Base-by-base conservation (phyloP, 2,329 filamentous ascomycete species). In the Didymella sp. region DNA sequence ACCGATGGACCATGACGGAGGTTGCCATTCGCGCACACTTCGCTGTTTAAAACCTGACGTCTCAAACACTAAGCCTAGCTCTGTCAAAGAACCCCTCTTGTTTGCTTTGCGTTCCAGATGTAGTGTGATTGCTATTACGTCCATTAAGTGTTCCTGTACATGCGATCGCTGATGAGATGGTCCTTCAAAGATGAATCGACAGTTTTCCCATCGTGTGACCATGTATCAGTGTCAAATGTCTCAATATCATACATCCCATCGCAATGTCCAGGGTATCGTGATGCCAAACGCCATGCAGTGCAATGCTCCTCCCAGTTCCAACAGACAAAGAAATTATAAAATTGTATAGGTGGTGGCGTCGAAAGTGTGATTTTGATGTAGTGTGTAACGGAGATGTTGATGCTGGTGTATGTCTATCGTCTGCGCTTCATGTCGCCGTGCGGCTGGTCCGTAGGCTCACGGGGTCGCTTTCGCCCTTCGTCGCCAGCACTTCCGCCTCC, bases 61-160 rank as follows among this genome's bases (percentile, higher is more conserved):
- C 78, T 93, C 12, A 3, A 13, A 31, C 12, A n/a, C n/a, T n/a
- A n/a, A n/a, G n/a, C n/a, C n/a, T n/a, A 31, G 3, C 7, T 31
- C 13, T 3, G 8, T 31, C 12, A 6, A 11, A 11, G 12, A 31
- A 3, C 6, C n/a, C 6, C 12, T 31, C 28, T 31, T 31, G 11
- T 12, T 12, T 31, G 25, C 25, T 27, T 27, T 27, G 5, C 4
- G 4, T 27, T 27, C 25, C 4, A 8, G 4, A 5, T 27, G 25
- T 27, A 27, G 25, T 8, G 25, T 27, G 25, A 27, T 8, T 8
- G n/a, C 8, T 27, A 5, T 27, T 4, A 5, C 25, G 25, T 27
- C 25, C 25, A 31, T 15, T 7, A 6, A 15, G 9, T 31, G 30
- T 3, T 6, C 12, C 4, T 31, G 9, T 11, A 31, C 13, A 31